Evolutionary conservation across 495 filamentous ascomycete genomes (phyloP), one percentile per base, ranked within the genome.

Genomic region (Aspergillus sclerotiicarbonarius): DNA sequence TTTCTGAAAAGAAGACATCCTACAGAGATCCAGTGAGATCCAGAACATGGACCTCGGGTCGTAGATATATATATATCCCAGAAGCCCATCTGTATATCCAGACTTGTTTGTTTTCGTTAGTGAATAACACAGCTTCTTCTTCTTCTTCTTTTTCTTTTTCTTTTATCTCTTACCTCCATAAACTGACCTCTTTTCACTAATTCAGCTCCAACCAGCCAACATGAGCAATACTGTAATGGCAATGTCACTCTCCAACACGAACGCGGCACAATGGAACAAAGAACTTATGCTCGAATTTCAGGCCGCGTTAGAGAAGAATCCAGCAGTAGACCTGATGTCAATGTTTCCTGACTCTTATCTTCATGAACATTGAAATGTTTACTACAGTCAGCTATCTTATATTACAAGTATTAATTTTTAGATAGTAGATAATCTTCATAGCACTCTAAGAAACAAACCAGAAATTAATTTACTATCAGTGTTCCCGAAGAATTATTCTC

Each of bases 231-330:
- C 31, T 33, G 10, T 10, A 6, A 5, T 33, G 5, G 10, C 6
- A 5, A 33, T 33, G 5, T 33, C 31, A 10, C 31, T 33, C 5
- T 33, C 31, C 35, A 60, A 54, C 32, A 6, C 30, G 16, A 21
- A 57, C 19, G 56, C 63, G 18, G 56, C 35, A 56, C 60, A 60
- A 51, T 62, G 63, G 60, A 66, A 66, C 54, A 57, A 45, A 35
- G 50, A 66, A 29, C 60, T 66, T 10, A 66, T 63, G 57, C 53
- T 21, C 1, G 50, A 44, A 31, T 63, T 66, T 43, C 60, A 56
- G 25, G 48, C 41, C 3, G 61, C 57, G 13, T 25, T 67, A 35
- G 50, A 59, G 53, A 55, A 54, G 41, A 48, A 67, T 43, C 58
- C 61, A 41, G 52, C 46, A 19, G 53, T 51, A 6, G 64, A 63